A percentile compares a stretch with the other conserved stretches of the same genome.
phyloP scores from a whole-genome alignment of 2,329 filamentous ascomycete genomes.

The Alternaria alternata region DNA sequence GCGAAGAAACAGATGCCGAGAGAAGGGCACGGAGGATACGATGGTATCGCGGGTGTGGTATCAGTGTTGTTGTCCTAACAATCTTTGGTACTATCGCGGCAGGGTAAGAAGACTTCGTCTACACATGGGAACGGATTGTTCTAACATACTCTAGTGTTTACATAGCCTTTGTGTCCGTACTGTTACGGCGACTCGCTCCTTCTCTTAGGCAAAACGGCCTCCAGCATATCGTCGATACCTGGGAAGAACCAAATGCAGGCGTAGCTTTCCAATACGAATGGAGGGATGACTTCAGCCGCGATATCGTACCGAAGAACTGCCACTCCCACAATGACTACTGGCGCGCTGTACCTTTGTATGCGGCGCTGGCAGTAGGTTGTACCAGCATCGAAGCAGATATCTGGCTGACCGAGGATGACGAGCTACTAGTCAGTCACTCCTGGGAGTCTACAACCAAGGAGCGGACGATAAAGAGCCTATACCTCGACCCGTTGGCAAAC shows the following conservation, averaged over 20 bases:
- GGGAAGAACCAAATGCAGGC: conserved; percentile 35
- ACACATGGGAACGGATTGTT: not conserved
- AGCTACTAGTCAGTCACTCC: conserved; percentile 43
- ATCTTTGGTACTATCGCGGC: conserved; percentile 29
- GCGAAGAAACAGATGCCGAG: conserved; percentile 4
- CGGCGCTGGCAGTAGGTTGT: conserved; percentile 52
- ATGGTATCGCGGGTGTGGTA: conserved; percentile 14
- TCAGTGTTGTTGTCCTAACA: conserved; percentile 17
- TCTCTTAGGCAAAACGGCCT: conserved; percentile 31
- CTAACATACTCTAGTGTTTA: conserved; percentile 33
- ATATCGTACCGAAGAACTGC: conserved; percentile 47
- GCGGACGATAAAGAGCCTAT: conserved; percentile 39
- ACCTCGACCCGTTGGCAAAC: conserved; percentile 52
- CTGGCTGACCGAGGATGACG: conserved; percentile 33
- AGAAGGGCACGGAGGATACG: conserved; percentile 8
- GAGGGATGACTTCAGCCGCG: conserved; percentile 50
- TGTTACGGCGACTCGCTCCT: conserved; percentile 33
- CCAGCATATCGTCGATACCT: conserved; percentile 33
- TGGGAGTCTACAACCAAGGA: conserved; percentile 25
- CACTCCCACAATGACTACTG: conserved; percentile 58
- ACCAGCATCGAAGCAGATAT: conserved; percentile 46
- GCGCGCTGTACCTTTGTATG: conserved; percentile 51
- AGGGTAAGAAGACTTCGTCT: conserved; percentile 18
- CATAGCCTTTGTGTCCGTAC: conserved; percentile 29
- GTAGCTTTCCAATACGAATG: conserved; percentile 37